A percentile compares a stretch with the other conserved stretches of the same genome.
Evolutionary conservation across 352 stramenopile species (phyloP).

Genomic region (Pythium dissimile): DNA sequence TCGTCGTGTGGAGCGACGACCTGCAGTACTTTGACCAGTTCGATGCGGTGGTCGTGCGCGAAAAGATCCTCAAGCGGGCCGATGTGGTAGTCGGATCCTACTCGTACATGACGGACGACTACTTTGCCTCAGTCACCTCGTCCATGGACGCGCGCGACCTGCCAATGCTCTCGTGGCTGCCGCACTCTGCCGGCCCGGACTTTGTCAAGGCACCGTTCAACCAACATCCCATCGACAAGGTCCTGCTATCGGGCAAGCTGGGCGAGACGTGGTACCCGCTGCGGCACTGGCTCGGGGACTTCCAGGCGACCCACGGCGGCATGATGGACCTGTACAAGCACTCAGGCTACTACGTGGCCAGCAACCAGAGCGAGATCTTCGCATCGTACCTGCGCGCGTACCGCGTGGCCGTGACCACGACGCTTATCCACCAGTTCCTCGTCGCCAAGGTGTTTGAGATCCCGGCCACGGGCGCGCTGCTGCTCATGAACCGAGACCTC

Average conservation of each 20-base stretch:
- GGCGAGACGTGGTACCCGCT: constrained; percentile 60
- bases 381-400: constrained; percentile 72
- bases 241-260: constrained; percentile 56
- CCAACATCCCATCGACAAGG: constrained; percentile 68
- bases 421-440: constrained; percentile 72
- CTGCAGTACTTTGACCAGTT: constrained; percentile 82
- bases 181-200: constrained; percentile 57
- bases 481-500: constrained; percentile 67
- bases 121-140: constrained; percentile 55
- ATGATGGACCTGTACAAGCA: constrained; percentile 70
- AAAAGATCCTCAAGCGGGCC: constrained; percentile 59
- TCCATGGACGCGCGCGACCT: constrained; percentile 53
- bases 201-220: constrained; percentile 66
- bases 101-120: constrained; percentile 76
- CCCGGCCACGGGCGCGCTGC: constrained; percentile 55
- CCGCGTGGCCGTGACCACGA: constrained; percentile 67
- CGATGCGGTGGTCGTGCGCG: constrained; percentile 46
- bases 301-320: constrained; percentile 37
- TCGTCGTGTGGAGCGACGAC: constrained; percentile 78
- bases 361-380: constrained; percentile 64
- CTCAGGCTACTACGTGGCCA: constrained; percentile 45
- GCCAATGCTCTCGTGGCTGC: constrained; percentile 61
- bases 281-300: constrained; percentile 60
- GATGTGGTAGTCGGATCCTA: constrained; percentile 75
- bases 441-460: constrained; percentile 84